Conservation (phyloP, 345 rosid genomes). For the Carallia pectinifolia region DNA sequence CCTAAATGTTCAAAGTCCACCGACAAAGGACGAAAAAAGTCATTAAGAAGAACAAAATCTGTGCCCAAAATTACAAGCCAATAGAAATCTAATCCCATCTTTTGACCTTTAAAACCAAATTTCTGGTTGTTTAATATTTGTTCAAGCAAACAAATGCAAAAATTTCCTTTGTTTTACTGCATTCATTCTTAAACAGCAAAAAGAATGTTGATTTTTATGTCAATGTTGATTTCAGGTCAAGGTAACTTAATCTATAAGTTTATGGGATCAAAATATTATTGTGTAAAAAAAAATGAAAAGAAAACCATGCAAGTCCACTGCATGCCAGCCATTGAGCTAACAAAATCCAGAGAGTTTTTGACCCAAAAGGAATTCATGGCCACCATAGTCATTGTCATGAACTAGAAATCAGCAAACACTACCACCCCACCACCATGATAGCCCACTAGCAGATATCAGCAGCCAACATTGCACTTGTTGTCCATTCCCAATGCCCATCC, state of each 20-base stretch:
- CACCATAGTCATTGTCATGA: conserved; percentile 1
- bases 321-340: neutral
- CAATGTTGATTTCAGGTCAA: neutral
- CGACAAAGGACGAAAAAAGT: no score
- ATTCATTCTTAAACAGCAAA: neutral
- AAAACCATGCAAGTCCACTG: neutral
- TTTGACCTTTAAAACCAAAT: no score
- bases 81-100: no score
- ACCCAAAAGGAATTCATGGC: neutral
- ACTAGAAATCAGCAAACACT: neutral
- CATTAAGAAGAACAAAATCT: no score
- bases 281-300: neutral
- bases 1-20: no score
- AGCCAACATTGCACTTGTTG: neutral
- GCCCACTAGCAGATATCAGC: neutral
- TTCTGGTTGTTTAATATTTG: no score
- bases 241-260: neutral
- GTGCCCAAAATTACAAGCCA: no score
- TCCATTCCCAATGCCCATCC: neutral
- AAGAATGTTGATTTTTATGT: neutral
- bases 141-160: neutral
- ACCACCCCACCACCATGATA: conserved; percentile 2
- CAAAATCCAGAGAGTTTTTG: neutral
- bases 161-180: neutral
- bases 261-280: neutral